Evolutionary conservation across 1,284 basidiomycete species (phyloP).

Genomic region (Naganishia albida): DNA sequence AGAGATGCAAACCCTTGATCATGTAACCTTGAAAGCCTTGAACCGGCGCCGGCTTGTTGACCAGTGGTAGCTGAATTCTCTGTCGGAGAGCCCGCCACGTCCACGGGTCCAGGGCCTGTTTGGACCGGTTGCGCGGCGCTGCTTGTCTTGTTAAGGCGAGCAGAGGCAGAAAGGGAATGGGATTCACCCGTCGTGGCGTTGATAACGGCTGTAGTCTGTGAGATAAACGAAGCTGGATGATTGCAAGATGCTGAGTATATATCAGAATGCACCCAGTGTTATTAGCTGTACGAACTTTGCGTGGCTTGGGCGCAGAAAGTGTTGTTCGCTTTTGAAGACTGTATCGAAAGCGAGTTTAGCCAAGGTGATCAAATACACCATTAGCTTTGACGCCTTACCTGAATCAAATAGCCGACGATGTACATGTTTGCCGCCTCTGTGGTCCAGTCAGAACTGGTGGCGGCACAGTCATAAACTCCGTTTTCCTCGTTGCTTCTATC

Average conservation of each 20-base stretch:
- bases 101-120: background rate
- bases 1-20: too few relatives aligned
- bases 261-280: too few relatives aligned
- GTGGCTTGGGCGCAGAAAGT: slow-evolving; percentile 2
- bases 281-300: background rate
- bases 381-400: background rate
- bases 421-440: slow-evolving; percentile 18
- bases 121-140: background rate
- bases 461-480: slow-evolving; percentile 17
- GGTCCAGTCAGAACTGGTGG: slow-evolving; percentile 17
- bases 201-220: background rate
- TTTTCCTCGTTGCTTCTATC: slow-evolving; percentile 18
- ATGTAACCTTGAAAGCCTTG: too few relatives aligned
- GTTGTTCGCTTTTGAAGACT: slow-evolving; percentile 16
- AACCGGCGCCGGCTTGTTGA: too few relatives aligned
- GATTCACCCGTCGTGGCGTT: background rate
- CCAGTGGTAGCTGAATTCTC: too few relatives aligned
- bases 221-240: background rate
- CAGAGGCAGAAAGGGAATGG: background rate
- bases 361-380: background rate
- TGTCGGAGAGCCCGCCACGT: too few relatives aligned
- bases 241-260: too few relatives aligned
- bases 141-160: background rate
- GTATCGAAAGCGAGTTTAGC: background rate
- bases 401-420: slow-evolving; percentile 19